phyloP scores from a whole-genome alignment of 805 yeast species.

The Kodamaea kakaduensis region DNA sequence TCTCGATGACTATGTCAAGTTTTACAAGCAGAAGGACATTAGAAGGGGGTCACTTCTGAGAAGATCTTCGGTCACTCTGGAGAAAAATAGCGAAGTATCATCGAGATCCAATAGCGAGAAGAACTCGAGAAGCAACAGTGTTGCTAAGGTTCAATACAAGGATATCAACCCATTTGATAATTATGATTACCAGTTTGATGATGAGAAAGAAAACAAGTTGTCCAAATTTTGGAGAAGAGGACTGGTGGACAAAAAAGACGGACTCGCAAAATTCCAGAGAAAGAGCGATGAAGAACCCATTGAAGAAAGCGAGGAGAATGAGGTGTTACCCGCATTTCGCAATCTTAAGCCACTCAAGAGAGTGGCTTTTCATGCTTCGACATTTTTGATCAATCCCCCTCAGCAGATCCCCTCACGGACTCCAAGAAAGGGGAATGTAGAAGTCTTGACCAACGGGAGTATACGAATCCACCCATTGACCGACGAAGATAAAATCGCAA shows the following conservation, averaged over 20 bases:
- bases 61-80: constrained; percentile 10
- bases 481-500: constrained; percentile 46
- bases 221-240: constrained; percentile 27
- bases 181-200: neutral
- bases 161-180: constrained; percentile 8
- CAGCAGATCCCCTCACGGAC: constrained; percentile 88
- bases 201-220: constrained; percentile 16
- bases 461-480: constrained; percentile 52
- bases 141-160: constrained; percentile 2
- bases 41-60: constrained; percentile 16
- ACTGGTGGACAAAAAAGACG: constrained; percentile 4
- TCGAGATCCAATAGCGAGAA: neutral
- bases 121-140: no score
- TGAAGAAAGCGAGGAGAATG: neutral
- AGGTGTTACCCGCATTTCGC: constrained; percentile 23
- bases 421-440: constrained; percentile 76
- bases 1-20: constrained; percentile 33
- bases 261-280: constrained; percentile 1
- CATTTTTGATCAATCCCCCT: constrained; percentile 61
- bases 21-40: constrained; percentile 25
- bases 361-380: constrained; percentile 41
- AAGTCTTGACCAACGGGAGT: constrained; percentile 50
- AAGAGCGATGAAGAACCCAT: constrained; percentile 1
- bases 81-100: no score
- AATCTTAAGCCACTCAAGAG: constrained; percentile 35